phyloP scores from a whole-genome alignment of 2,329 filamentous ascomycete species.

The Calonectria henricotiae region DNA sequence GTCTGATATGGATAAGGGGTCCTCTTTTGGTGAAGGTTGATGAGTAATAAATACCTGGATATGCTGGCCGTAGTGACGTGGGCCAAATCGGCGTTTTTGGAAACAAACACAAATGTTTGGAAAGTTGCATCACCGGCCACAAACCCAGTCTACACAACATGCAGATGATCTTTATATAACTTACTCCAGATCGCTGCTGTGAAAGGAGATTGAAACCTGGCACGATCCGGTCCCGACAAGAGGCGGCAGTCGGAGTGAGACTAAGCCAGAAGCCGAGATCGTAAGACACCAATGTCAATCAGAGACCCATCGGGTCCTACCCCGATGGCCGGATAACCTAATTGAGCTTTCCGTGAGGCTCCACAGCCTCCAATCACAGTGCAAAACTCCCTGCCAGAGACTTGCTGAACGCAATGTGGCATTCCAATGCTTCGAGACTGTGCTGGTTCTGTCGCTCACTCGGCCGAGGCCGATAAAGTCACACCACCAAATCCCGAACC shows the following conservation, averaged over 20 bases:
- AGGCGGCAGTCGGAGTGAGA: background rate
- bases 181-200: background rate
- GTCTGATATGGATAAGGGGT: no score
- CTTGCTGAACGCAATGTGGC: background rate
- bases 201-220: background rate
- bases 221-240: background rate
- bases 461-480: background rate
- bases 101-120: background rate
- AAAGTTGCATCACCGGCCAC: background rate
- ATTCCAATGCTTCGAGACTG: background rate
- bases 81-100: no score
- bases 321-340: background rate
- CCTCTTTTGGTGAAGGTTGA: no score
- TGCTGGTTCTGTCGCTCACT: background rate
- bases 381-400: no score
- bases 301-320: background rate
- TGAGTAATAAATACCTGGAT: no score
- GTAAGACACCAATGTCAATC: background rate
- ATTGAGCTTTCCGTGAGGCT: no score
- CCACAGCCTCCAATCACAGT: background rate
- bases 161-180: background rate
- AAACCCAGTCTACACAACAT: background rate
- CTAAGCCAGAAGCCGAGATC: slow-evolving; percentile 4
- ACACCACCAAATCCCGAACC: background rate
- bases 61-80: no score